A percentile compares a stretch with the other conserved stretches of the same genome.
These are phyloP conservation scores for Kluyveromyces aestuarii DNA, from an alignment of 805 yeast species.

Conservation along the genomic window DNA sequence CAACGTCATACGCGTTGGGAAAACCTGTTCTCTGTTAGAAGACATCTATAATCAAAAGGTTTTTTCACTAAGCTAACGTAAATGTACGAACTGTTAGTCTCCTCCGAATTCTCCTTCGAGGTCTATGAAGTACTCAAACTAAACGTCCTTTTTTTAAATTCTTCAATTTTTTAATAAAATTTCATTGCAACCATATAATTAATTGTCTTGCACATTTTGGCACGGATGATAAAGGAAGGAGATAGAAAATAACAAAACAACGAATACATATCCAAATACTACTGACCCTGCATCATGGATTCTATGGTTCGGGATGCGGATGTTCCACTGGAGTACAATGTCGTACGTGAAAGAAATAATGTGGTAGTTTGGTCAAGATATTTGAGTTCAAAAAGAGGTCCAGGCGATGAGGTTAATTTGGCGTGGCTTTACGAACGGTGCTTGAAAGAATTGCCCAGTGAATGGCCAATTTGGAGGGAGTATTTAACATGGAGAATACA, in stretches of 20 bases:
- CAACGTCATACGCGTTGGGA: conserved; percentile 96
- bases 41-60: conserved; percentile 13
- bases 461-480: conserved; percentile 16
- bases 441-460: conserved; percentile 14
- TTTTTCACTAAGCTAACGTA: not conserved
- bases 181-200: not conserved
- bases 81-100: not conserved
- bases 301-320: conserved; percentile 21
- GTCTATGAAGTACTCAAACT: not conserved
- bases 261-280: no score
- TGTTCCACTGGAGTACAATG: conserved; percentile 38
- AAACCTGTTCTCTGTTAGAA: conserved; percentile 74
- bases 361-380: conserved; percentile 40
- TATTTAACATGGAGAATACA: conserved; percentile 37
- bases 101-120: not conserved
- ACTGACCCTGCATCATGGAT: not conserved
- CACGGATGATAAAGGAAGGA: no score
- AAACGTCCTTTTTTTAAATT: not conserved
- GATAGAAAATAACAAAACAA: no score
- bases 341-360: conserved; percentile 29
- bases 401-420: conserved; percentile 8
- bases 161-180: no score
- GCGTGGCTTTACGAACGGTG: conserved; percentile 32
- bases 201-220: no score
- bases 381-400: conserved; percentile 19